Conservation (phyloP, 352 stramenopile species). For the Thraustochytrium sp. region DNA sequence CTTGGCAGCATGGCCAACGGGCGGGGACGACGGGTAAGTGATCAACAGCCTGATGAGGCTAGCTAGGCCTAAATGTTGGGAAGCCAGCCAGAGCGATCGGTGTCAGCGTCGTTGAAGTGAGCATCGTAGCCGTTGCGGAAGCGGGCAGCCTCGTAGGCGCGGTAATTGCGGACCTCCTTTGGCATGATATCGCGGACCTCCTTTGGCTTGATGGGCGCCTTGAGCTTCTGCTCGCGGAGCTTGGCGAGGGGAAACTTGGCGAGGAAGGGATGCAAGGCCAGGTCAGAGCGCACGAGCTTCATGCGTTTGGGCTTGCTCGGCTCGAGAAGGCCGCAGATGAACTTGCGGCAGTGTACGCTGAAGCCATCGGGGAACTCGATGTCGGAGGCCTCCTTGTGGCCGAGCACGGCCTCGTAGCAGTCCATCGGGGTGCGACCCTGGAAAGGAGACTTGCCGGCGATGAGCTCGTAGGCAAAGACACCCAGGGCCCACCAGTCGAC, state of each 20-base stretch:
- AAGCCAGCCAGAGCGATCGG: no score
- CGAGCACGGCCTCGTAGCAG: conserved; percentile 35
- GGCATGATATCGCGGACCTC: no score
- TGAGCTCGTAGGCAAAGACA: conserved; percentile 81
- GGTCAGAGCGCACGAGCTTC: neutral
- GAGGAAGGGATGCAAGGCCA: neutral
- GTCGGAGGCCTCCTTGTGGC: neutral
- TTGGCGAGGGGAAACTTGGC: neutral
- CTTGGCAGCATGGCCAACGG: no score
- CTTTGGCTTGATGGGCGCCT: conserved; percentile 11
- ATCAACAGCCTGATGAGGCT: no score
- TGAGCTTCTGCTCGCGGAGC: neutral
- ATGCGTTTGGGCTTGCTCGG: conserved; percentile 8
- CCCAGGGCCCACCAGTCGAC: conserved; percentile 80
- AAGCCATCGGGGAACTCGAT: conserved; percentile 13
- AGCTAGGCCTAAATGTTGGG: no score
- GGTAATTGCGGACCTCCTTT: no score
- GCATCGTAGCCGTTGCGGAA: no score
- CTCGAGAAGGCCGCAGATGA: conserved; percentile 19
- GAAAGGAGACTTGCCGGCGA: conserved; percentile 76
- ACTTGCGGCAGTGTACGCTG: neutral
- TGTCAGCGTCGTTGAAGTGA: no score
- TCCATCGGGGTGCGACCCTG: conserved; percentile 64
- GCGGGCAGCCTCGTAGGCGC: no score
- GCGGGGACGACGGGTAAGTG: no score